Conservation (phyloP, 2,329 filamentous ascomycete genomes). For the Dothistroma pini region DNA sequence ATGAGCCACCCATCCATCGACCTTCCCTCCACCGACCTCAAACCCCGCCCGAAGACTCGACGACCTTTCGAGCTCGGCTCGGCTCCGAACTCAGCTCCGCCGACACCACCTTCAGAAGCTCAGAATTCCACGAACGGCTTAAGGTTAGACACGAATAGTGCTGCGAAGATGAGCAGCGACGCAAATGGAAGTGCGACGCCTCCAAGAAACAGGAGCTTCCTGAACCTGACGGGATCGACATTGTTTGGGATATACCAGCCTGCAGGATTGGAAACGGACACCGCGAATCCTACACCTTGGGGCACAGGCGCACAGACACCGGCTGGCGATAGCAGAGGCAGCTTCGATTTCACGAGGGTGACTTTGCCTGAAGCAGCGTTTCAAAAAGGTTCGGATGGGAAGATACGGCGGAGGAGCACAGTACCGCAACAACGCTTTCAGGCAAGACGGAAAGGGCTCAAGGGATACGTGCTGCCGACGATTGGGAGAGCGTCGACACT, state of each 20-base stretch:
- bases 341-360: slow-evolving; percentile 26
- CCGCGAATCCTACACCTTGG: slow-evolving; percentile 62
- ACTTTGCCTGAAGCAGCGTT: slow-evolving; percentile 24
- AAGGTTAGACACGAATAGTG: neutral
- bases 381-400: slow-evolving; percentile 24
- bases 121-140: slow-evolving; percentile 18
- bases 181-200: slow-evolving; percentile 41
- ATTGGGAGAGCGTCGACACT: slow-evolving; percentile 50
- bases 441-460: slow-evolving; percentile 25
- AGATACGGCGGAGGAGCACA: slow-evolving; percentile 26
- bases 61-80: slow-evolving; percentile 64
- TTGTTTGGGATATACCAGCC: slow-evolving; percentile 87
- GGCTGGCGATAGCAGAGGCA: slow-evolving; percentile 25
- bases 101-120: slow-evolving; percentile 25
- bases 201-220: slow-evolving; percentile 67
- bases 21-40: slow-evolving; percentile 18
- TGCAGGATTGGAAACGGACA: slow-evolving; percentile 51
- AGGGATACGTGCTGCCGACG: slow-evolving; percentile 43
- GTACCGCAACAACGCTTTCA: slow-evolving; percentile 18
- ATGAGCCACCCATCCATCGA: slow-evolving; percentile 31
- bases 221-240: slow-evolving; percentile 85
- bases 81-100: slow-evolving; percentile 25
- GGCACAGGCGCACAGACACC: slow-evolving; percentile 74
- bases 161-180: slow-evolving; percentile 2
- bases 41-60: slow-evolving; percentile 63